These are phyloP conservation scores for Pouteria glomerata DNA, from an alignment of 148 eudicot species.

Conservation along the genomic window DNA sequence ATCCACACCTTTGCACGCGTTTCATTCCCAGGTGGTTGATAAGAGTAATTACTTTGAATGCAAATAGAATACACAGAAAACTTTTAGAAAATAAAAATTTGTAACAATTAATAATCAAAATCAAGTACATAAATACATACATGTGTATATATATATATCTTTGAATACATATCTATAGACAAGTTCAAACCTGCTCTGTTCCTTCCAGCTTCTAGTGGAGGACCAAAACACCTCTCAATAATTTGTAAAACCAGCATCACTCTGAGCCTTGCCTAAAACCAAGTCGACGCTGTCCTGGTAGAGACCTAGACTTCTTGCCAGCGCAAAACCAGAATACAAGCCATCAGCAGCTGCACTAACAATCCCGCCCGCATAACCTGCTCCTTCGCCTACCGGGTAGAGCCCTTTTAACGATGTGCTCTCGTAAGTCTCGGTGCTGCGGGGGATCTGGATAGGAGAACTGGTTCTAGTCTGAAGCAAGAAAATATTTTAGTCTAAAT, in stretches of 20 bases:
- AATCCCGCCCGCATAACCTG: slow-evolving; percentile 97
- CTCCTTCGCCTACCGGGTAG: slow-evolving; percentile 96
- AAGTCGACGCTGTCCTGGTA: slow-evolving; percentile 47
- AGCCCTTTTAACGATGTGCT: slow-evolving; percentile 83
- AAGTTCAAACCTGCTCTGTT: neutral
- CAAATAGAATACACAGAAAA: too few species aligned
- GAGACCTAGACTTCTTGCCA: slow-evolving; percentile 71
- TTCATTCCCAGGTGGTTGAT: too few species aligned
- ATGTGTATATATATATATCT: too few species aligned
- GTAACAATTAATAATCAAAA: too few species aligned
- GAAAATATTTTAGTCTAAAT: too few species aligned
- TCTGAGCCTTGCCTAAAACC: slow-evolving; percentile 68
- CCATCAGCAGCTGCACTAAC: slow-evolving; percentile 99
- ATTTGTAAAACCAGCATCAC: slow-evolving; percentile 45
- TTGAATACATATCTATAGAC: too few species aligned
- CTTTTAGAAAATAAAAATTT: too few species aligned
- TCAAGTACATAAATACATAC: too few species aligned
- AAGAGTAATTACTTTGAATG: too few species aligned
- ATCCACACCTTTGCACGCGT: too few species aligned
- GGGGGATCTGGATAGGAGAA: slow-evolving; percentile 80
- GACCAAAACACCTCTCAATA: slow-evolving; percentile 26
- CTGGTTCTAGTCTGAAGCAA: slow-evolving; percentile 84
- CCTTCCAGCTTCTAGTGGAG: neutral
- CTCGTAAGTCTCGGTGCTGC: slow-evolving; percentile 62
- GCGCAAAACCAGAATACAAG: slow-evolving; percentile 84